Evolutionary conservation across 176 grass and related monocot genomes (phyloP), one percentile per base, ranked within the genome.

Genomic region (Areca catechu): DNA sequence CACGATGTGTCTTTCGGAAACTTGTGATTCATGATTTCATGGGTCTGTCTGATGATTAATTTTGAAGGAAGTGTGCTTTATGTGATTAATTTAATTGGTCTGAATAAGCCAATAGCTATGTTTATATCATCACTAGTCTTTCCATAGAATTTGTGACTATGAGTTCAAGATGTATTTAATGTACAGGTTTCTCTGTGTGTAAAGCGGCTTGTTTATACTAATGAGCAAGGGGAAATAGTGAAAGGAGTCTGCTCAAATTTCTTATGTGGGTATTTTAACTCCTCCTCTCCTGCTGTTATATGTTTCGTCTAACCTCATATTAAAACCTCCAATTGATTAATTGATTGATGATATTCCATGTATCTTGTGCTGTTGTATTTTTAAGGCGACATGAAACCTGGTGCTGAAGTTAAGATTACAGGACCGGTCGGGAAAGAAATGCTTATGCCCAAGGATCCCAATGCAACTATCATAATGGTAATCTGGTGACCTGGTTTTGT

Each of bases 171-270:
- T 43, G 9, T 19, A 5, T 50, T 25, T 30, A 15, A 16, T 77
- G 22, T 54, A 29, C 54, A 97, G 93, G 93, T 92, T 19, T 98
- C 93, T 2, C 65, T 92, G 0, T 98, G 93, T 56, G 93, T 97
- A 34, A 97, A 97, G 86, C 76, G 93, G 48, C 86, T 98, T 15
- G 80, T 98, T n/a, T 92, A 92, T 62, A 98, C 93, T 51, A 92
- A 97, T 30, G 81, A 98, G 0, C 81, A 80, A 51, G 84, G 93
- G 28, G 87, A 92, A 73, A 60, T 92, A 37, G 93, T 98, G 17
- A 97, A 97, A 79, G 83, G 83, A 58, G 93, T 97, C 57, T 97
- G 93, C 78, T 91, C 92, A 15, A 91, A 91, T 51, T 96, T 96
- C 75, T 69, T 97, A 22, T 97, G 92, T 91, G 49, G 77, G 68